A percentile compares a stretch with the other conserved stretches of the same genome.
Conservation (phyloP, 805 yeast genomes). For the Wickerhamomyces canadensis region DNA sequence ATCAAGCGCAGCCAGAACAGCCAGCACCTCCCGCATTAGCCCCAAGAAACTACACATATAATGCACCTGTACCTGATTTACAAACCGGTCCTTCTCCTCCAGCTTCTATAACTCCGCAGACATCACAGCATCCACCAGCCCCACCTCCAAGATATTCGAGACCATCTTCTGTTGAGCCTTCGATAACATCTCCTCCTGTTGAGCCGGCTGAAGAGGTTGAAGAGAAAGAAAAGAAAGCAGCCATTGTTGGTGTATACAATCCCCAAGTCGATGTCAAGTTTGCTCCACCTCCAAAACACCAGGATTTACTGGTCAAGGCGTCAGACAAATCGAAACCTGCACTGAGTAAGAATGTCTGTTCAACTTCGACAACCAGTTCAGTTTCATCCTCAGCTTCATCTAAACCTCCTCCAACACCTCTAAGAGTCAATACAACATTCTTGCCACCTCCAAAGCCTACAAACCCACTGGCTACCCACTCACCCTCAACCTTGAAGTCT, state of each 20-base stretch:
- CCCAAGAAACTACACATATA: background rate
- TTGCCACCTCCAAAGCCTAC: slow-evolving; percentile 25
- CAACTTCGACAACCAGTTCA: background rate
- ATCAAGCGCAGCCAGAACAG: slow-evolving; percentile 4
- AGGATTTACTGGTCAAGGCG: no score
- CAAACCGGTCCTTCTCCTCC: background rate
- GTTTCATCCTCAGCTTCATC: background rate
- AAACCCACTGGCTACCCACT: slow-evolving; percentile 7
- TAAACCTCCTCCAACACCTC: slow-evolving; percentile 1
- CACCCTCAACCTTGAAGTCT: background rate
- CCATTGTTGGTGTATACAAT: slow-evolving; percentile 27
- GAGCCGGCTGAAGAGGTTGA: slow-evolving; percentile 2
- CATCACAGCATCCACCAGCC: slow-evolving; percentile 6
- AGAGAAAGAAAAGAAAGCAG: slow-evolving; percentile 10
- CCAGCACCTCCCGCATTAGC: slow-evolving; percentile 1
- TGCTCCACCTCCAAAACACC: slow-evolving; percentile 32
- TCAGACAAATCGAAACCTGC: no score
- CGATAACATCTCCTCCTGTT: no score
- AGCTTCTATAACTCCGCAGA: slow-evolving; percentile 1
- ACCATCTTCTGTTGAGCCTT: no score
- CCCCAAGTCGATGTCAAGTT: slow-evolving; percentile 27
- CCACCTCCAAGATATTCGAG: no score
- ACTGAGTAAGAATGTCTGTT: no score
- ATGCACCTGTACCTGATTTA: background rate
- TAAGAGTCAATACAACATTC: slow-evolving; percentile 7